phyloP scores from a whole-genome alignment of 2,329 filamentous ascomycete genomes.

The Cercospora zeina region DNA sequence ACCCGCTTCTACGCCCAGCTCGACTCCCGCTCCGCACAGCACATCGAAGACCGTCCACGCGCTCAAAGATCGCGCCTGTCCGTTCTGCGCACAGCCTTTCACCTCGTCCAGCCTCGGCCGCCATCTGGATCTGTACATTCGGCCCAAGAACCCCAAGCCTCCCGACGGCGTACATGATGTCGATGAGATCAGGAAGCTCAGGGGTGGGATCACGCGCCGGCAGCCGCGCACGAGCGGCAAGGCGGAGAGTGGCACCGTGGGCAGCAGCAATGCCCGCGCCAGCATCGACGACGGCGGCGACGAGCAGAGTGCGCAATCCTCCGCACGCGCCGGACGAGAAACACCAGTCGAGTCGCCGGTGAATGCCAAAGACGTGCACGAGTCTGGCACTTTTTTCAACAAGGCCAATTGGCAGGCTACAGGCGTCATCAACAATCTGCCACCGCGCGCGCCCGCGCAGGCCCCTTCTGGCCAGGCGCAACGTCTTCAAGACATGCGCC shows the following conservation, averaged over 20 bases:
- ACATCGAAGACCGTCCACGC: conserved; percentile 46
- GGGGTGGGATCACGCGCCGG: conserved; percentile 81
- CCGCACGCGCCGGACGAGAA: conserved; percentile 10
- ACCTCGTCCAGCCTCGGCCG: conserved; percentile 91
- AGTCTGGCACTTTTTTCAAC: conserved; percentile 50
- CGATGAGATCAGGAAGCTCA: conserved; percentile 79
- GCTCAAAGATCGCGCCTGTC: conserved; percentile 80
- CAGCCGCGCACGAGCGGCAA: conserved; percentile 62
- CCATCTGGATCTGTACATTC: conserved; percentile 91
- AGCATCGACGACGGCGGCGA: conserved; percentile 8
- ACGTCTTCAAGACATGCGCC: conserved; percentile 36
- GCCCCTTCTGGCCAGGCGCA: conserved; percentile 32
- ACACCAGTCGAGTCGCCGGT: conserved; percentile 30
- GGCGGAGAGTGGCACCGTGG: conserved; percentile 20
- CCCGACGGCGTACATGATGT: conserved; percentile 87
- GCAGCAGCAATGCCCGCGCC: conserved; percentile 14
- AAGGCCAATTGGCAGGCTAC: conserved; percentile 72
- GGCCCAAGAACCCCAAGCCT: conserved; percentile 85
- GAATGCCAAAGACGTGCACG: conserved; percentile 21
- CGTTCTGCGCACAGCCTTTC: conserved; percentile 84
- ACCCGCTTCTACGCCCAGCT: conserved; percentile 32
- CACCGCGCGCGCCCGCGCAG: conserved; percentile 40
- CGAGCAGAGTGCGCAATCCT: background rate
- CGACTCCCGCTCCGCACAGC: conserved; percentile 19
- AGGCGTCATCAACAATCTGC: conserved; percentile 74